Percentiles rank a stretch among this genome's conserved stretches.
Conservation (phyloP, 495 filamentous ascomycete genomes). For the Xylaria acuta region DNA sequence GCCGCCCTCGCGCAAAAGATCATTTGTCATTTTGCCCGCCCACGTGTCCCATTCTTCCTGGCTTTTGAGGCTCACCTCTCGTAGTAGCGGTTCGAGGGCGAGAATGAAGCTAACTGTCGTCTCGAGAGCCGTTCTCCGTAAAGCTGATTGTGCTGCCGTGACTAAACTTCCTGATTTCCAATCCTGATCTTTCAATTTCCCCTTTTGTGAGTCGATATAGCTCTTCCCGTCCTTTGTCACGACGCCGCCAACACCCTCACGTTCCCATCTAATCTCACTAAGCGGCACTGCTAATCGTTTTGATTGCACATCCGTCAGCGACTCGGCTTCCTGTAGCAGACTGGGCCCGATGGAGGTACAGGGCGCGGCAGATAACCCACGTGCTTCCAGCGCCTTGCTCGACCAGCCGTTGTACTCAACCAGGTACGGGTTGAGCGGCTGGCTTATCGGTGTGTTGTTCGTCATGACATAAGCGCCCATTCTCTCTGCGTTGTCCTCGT, state of each 20-base stretch:
- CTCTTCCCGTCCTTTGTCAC: conserved; percentile 60
- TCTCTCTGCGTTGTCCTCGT: conserved; percentile 65
- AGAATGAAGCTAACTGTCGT: conserved; percentile 89
- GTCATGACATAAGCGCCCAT: conserved; percentile 84
- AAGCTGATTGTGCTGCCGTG: conserved; percentile 73
- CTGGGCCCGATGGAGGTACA: conserved; percentile 80
- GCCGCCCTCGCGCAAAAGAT: conserved; percentile 79
- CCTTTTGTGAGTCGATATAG: conserved; percentile 52
- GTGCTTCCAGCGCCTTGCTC: conserved; percentile 73
- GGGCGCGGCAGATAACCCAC: conserved; percentile 74
- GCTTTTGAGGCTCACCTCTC: conserved; percentile 82
- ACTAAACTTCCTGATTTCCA: conserved; percentile 49
- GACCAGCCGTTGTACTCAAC: conserved; percentile 85
- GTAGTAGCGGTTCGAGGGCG: conserved; percentile 80
- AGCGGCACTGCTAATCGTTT: conserved; percentile 85
- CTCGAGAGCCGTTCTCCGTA: conserved; percentile 78
- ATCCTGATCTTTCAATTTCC: conserved; percentile 35
- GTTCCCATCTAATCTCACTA: conserved; percentile 87
- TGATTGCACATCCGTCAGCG: conserved; percentile 70
- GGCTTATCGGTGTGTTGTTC: conserved; percentile 79
- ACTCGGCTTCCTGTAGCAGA: conserved; percentile 79
- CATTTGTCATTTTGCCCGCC: conserved; percentile 85
- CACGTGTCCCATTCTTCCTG: conserved; percentile 92
- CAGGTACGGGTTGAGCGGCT: conserved; percentile 80
- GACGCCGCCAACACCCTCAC: conserved; percentile 67